Evolutionary conservation across 2,329 filamentous ascomycete genomes (phyloP).

Genomic region (Fusarium marasasianum): DNA sequence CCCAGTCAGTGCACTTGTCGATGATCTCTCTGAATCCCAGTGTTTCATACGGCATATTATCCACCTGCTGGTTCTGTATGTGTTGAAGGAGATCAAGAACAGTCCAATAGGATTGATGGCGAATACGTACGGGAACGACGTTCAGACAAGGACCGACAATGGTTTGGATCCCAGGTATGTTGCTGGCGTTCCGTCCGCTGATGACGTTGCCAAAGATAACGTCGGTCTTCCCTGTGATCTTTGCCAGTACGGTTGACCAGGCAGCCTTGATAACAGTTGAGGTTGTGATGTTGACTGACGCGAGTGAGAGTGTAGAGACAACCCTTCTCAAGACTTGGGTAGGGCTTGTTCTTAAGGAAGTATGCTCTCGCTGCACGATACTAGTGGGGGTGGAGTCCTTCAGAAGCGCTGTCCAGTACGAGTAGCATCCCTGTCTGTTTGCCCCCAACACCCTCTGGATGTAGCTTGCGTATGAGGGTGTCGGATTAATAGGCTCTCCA

Average conservation of each 20-base stretch:
- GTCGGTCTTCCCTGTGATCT: conserved; percentile 46
- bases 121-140: conserved; percentile 23
- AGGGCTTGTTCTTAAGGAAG: conserved; percentile 1
- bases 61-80: conserved; percentile 53
- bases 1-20: conserved; percentile 36
- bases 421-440: background rate
- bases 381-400: conserved; percentile 8
- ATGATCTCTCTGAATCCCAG: conserved; percentile 41
- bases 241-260: conserved; percentile 53
- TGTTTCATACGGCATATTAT: conserved; percentile 38
- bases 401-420: conserved; percentile 21
- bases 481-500: background rate
- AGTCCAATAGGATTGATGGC: conserved; percentile 32
- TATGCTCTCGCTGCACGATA: background rate
- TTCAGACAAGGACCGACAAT: conserved; percentile 31
- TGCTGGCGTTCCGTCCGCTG: conserved; percentile 17
- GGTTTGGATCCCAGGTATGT: conserved; percentile 12
- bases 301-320: conserved; percentile 16
- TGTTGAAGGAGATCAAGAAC: conserved; percentile 50
- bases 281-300: conserved; percentile 31
- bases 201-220: conserved; percentile 31
- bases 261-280: conserved; percentile 58
- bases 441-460: background rate
- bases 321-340: background rate
- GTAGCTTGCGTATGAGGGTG: conserved; percentile 8